Conservation (phyloP, 2,329 filamentous ascomycete species). For the Colletotrichum chlorophyti region DNA sequence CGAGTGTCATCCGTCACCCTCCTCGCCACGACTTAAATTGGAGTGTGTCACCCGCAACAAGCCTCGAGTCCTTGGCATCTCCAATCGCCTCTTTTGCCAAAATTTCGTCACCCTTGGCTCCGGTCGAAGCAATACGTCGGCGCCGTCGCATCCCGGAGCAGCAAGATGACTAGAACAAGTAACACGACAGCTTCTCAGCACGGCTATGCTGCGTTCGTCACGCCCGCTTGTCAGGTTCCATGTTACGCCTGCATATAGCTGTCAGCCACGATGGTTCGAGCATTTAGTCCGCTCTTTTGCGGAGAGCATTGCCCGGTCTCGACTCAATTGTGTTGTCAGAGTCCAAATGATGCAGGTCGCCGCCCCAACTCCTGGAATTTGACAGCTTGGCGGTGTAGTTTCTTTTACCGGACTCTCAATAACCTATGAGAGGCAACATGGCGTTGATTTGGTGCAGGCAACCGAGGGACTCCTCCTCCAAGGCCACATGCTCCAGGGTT, state of each 20-base stretch:
- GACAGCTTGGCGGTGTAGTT: too few relatives aligned
- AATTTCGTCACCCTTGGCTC: constrained; percentile 1
- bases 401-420: too few relatives aligned
- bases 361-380: too few relatives aligned
- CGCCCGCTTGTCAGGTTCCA: background rate
- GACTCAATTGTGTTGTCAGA: too few relatives aligned
- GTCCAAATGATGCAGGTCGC: too few relatives aligned
- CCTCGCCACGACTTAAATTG: background rate
- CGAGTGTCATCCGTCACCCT: background rate
- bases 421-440: background rate
- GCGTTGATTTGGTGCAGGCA: too few relatives aligned
- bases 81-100: background rate
- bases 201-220: too few relatives aligned
- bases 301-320: too few relatives aligned
- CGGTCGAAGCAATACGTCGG: constrained; percentile 17
- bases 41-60: constrained; percentile 1
- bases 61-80: background rate
- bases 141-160: constrained; percentile 14
- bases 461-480: background rate
- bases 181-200: background rate
- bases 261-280: too few relatives aligned
- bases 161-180: too few relatives aligned
- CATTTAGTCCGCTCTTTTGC: too few relatives aligned
- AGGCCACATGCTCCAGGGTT: constrained; percentile 1
- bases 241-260: too few relatives aligned